Evolutionary conservation across 164 flowering plant species (phyloP).

Genomic region (Cinnamomum micranthum): DNA sequence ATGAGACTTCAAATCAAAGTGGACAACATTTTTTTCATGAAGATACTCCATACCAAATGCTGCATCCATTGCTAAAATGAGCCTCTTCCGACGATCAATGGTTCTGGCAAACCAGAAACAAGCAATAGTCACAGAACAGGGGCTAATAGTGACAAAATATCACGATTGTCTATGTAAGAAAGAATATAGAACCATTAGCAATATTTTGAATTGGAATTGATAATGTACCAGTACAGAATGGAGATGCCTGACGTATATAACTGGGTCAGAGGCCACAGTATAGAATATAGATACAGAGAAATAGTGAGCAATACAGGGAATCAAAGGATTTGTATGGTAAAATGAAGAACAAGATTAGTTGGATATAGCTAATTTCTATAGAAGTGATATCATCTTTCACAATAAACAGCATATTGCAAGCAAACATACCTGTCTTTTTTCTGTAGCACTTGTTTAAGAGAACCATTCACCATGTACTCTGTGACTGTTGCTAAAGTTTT

Average conservation of each 20-base stretch:
- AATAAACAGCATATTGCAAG: background rate
- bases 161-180: too few species aligned
- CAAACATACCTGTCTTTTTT: conserved; percentile 39
- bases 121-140: background rate
- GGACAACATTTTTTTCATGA: conserved; percentile 45
- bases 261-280: background rate
- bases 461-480: conserved; percentile 56
- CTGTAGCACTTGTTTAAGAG: conserved; percentile 39
- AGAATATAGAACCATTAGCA: background rate
- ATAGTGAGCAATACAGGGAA: background rate
- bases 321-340: background rate
- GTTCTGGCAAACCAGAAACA: conserved; percentile 22
- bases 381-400: background rate
- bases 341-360: background rate
- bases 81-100: conserved; percentile 51
- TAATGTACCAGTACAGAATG: background rate
- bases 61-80: conserved; percentile 51
- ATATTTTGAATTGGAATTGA: background rate
- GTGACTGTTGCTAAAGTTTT: conserved; percentile 38
- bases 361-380: background rate
- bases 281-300: background rate
- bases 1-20: conserved; percentile 49
- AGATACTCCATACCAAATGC: conserved; percentile 58
- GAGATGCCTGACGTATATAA: background rate
- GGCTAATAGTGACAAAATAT: background rate